Percentiles rank a stretch among this genome's conserved stretches.
Conservation (phyloP, 805 yeast genomes). For the Yamadazyma olivae region DNA sequence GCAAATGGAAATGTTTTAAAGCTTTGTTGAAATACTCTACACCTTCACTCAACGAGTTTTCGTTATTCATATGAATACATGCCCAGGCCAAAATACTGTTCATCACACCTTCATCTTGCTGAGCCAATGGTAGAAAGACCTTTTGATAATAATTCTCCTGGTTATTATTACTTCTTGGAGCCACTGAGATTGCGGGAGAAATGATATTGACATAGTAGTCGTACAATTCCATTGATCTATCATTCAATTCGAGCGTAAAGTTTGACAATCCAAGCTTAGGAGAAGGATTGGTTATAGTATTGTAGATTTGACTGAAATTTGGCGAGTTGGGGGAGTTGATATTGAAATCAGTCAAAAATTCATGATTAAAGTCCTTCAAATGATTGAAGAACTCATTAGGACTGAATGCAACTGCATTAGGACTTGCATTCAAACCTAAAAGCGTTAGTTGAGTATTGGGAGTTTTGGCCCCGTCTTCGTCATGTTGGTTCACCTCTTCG, state of each 20-base stretch:
- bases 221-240: conserved; percentile 27
- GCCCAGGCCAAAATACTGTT: conserved; percentile 56
- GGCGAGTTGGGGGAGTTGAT: conserved; percentile 3
- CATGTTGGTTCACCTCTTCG: neutral
- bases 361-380: conserved; percentile 3
- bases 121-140: conserved; percentile 55
- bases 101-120: conserved; percentile 47
- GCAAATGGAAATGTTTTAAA: conserved; percentile 30
- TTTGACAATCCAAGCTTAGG: conserved; percentile 7
- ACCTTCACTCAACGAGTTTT: conserved; percentile 35
- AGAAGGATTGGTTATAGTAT: conserved; percentile 6
- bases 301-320: conserved; percentile 2
- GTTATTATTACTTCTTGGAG: conserved; percentile 37
- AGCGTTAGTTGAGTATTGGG: neutral
- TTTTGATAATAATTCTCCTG: conserved; percentile 50
- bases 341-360: conserved; percentile 2
- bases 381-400: conserved; percentile 6
- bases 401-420: neutral
- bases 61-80: conserved; percentile 46
- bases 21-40: conserved; percentile 46
- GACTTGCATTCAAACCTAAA: neutral
- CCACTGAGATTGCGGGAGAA: conserved; percentile 42
- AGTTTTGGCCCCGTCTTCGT: neutral
- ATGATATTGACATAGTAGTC: conserved; percentile 48
- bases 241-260: conserved; percentile 2